Evolutionary conservation across 192 early-diverging fungal species (phyloP).

Genomic region (Podila epicladia): DNA sequence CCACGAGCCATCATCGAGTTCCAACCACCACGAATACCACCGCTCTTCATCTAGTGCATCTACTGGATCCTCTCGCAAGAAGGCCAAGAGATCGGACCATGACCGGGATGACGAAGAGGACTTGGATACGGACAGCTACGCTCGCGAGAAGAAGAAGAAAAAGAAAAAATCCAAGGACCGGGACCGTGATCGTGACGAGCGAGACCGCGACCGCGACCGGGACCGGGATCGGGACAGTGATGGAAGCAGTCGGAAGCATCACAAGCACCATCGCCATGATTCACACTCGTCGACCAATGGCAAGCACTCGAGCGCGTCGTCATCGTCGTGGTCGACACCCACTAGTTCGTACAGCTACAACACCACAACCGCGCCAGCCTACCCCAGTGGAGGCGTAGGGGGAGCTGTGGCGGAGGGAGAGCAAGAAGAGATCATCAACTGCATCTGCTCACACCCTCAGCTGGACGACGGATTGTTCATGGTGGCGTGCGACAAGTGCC

Average conservation of each 20-base stretch:
- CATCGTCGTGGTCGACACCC: neutral
- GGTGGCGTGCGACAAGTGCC: constrained; percentile 69
- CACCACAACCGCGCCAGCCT: neutral
- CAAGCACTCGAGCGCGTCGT: neutral
- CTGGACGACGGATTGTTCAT: constrained; percentile 70
- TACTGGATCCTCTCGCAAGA: constrained; percentile 39
- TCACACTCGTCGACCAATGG: constrained; percentile 14
- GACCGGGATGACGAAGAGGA: constrained; percentile 43
- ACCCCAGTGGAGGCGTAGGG: constrained; percentile 6
- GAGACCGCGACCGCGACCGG: constrained; percentile 25
- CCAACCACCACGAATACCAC: constrained; percentile 15
- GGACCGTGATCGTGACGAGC: constrained; percentile 3
- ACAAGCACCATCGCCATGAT: constrained; percentile 33
- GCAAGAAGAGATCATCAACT: constrained; percentile 58
- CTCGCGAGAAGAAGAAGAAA: constrained; percentile 40
- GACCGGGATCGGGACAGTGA: constrained; percentile 16
- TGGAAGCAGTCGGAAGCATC: constrained; percentile 31
- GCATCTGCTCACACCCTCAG: constrained; percentile 66
- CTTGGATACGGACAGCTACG: constrained; percentile 12
- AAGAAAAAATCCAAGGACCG: constrained; percentile 41
- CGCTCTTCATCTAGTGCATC: constrained; percentile 31
- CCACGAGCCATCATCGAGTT: constrained; percentile 13
- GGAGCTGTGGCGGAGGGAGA: neutral
- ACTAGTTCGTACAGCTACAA: neutral
- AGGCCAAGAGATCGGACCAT: constrained; percentile 34